Percentiles rank a stretch among this genome's conserved stretches.
phyloP scores from a whole-genome alignment of 1,284 basidiomycete genomes.

The Cryptococcus sp. region DNA sequence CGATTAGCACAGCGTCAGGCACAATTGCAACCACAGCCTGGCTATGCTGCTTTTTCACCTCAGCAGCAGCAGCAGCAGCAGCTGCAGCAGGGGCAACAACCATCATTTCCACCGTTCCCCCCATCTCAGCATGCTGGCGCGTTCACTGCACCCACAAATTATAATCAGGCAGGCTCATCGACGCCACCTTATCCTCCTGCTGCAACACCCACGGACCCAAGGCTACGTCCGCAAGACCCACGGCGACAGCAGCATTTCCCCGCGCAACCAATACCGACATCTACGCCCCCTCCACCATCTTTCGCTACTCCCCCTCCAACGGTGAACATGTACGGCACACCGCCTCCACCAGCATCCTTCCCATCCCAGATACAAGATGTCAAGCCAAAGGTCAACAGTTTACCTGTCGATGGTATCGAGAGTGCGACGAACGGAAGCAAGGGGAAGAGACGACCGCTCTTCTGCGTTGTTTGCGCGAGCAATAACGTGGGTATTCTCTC shows the following conservation, averaged over 20 bases:
- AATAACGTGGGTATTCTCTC: slow-evolving; percentile 70
- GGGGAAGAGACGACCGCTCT: slow-evolving; percentile 63
- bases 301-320: slow-evolving; percentile 11
- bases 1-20: slow-evolving; percentile 5
- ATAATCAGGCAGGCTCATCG: not conserved
- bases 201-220: slow-evolving; percentile 6
- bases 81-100: not conserved
- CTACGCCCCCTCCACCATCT: slow-evolving; percentile 10
- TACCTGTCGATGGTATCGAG: not conserved
- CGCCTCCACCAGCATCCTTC: not conserved
- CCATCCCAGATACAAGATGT: slow-evolving; percentile 4
- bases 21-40: slow-evolving; percentile 1
- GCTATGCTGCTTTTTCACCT: slow-evolving; percentile 4
- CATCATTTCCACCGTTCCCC: not conserved
- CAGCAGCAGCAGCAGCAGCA: slow-evolving; percentile 1
- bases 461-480: slow-evolving; percentile 97
- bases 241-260: slow-evolving; percentile 11
- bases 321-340: not conserved
- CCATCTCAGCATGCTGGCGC: not conserved
- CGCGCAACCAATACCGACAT: slow-evolving; percentile 2
- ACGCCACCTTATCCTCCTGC: slow-evolving; percentile 7
- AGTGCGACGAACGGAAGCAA: slow-evolving; percentile 12
- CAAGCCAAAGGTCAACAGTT: slow-evolving; percentile 13
- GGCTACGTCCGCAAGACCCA: slow-evolving; percentile 23
- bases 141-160: not conserved